phyloP scores from a whole-genome alignment of 345 rosid species.

The Gossypioides kirkii region DNA sequence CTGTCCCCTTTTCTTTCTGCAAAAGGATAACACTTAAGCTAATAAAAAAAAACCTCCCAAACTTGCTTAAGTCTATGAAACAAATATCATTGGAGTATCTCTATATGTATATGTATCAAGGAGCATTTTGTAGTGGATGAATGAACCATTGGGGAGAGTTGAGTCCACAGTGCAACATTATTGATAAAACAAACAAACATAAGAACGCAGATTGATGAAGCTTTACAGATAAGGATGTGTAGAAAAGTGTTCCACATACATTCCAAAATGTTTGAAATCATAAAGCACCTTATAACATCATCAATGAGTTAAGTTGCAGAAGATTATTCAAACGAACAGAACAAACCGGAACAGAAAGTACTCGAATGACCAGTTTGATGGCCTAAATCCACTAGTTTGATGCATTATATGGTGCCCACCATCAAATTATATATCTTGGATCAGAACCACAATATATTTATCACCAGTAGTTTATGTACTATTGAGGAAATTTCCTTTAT shows the following conservation, averaged over 20 bases:
- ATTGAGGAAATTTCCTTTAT: not conserved
- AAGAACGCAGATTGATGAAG: not conserved
- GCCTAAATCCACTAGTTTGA: not conserved
- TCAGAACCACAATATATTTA: not conserved
- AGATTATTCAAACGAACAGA: not conserved
- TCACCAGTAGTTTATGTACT: not conserved
- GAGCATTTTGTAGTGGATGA: not conserved
- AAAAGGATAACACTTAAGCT: not conserved
- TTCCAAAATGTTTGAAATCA: not conserved
- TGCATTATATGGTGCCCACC: not conserved
- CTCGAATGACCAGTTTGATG: no score
- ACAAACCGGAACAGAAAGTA: not conserved
- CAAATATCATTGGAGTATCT: not conserved
- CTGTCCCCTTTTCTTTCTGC: conserved; percentile 6
- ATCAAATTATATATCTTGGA: not conserved
- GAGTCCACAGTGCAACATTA: not conserved
- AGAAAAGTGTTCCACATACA: not conserved
- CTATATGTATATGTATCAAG: not conserved
- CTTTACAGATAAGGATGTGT: not conserved
- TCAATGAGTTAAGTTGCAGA: not conserved
- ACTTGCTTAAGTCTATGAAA: no score
- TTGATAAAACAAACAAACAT: not conserved
- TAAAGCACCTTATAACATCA: not conserved
- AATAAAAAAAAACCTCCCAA: no score
- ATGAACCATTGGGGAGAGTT: not conserved